Evolutionary conservation across 805 yeast genomes (phyloP).

Genomic region (Torulaspora delbrueckii): DNA sequence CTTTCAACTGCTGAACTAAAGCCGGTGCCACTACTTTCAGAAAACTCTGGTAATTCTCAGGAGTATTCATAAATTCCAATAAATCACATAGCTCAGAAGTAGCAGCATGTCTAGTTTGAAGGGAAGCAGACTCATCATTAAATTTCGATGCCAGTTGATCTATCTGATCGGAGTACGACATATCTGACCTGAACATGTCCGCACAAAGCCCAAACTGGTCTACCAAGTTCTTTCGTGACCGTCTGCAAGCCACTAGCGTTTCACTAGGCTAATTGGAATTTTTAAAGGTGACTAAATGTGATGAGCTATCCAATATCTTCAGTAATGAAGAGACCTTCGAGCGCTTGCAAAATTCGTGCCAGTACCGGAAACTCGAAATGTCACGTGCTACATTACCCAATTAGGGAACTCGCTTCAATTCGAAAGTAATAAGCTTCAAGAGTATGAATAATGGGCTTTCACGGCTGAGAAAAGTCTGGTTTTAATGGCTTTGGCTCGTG

Average conservation of each 20-base stretch:
- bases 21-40: conserved; percentile 65
- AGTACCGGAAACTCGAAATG: conserved; percentile 8
- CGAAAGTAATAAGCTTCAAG: not conserved
- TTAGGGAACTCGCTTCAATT: conserved; percentile 13
- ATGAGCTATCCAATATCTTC: no score
- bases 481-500: not conserved
- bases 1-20: conserved; percentile 55
- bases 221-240: not conserved
- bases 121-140: conserved; percentile 50
- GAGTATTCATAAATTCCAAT: conserved; percentile 75
- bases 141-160: conserved; percentile 65
- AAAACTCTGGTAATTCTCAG: conserved; percentile 76
- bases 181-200: conserved; percentile 12
- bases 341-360: conserved; percentile 9
- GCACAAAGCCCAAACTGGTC: not conserved
- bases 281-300: not conserved
- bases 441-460: not conserved
- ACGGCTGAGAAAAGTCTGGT: not conserved
- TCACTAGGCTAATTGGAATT: not conserved
- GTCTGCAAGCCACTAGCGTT: not conserved
- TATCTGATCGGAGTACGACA: conserved; percentile 46
- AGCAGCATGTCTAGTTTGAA: conserved; percentile 57
- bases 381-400: conserved; percentile 19
- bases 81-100: conserved; percentile 82
- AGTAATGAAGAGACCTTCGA: not conserved